Evolutionary conservation across 148 eudicot species (phyloP), one percentile per base, ranked within the genome.

Genomic region (Vaccinium myrtillus): DNA sequence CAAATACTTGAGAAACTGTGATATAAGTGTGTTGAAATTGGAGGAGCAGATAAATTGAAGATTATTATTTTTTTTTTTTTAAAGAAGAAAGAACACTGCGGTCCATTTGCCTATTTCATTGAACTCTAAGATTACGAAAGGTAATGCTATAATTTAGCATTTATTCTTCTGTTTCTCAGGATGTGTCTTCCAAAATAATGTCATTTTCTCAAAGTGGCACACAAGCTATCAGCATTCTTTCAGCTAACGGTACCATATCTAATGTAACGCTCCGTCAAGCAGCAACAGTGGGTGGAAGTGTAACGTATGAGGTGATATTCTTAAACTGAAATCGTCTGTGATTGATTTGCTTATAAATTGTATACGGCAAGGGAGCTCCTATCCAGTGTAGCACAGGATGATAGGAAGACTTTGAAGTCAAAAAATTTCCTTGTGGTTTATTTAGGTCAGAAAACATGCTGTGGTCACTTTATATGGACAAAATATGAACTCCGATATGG

Each of bases 181-280:
- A 87, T 65, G 83, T 87, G 48, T n/a, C 58, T n/a, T 69, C 88
- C 16, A 84, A 83, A 80, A 80, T 87, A 84, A 73, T 87, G 85
- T 86, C 83, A n/a, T 80, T 86, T 82, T 79, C 83, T 70, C 83
- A 86, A 81, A 74, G 39, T 75, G 74, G 84, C 32, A n/a, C 86
- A 15, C 63, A 56, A 49, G 77, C 83, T 48, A 50, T 86, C 58
- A 79, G 88, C 55, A 69, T 86, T 75, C 79, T 83, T 83, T 80
- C 86, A 74, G 86, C 88, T 19, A 83, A 80, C 16, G 86, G 88
- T n/a, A 39, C 83, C 78, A 80, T 86, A 83, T 87, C 88, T 23
- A 83, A 80, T 63, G 88, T 87, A 32, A 87, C 88, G 10, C 86
- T 87, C 70, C 83, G 75, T 43, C 88, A 84, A 81, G 75, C 88